These are phyloP conservation scores for Coniella vitis DNA, from an alignment of 2,329 filamentous ascomycete genomes.

Conservation along the genomic window DNA sequence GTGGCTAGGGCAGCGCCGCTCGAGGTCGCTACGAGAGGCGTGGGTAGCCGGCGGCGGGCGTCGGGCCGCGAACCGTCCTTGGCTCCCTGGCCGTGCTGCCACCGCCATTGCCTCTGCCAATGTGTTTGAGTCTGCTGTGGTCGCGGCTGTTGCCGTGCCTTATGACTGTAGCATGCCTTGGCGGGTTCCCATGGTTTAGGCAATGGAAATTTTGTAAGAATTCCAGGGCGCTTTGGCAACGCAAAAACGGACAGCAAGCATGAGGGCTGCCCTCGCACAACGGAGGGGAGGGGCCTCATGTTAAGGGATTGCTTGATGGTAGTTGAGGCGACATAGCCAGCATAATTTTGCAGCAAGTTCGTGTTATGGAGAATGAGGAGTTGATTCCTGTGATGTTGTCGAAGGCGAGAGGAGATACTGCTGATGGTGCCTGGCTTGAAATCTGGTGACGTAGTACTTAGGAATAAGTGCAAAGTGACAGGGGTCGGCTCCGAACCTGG, in stretches of 20 bases:
- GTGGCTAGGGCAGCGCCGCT: slow-evolving; percentile 41
- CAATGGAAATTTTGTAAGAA: background rate
- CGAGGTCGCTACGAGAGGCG: slow-evolving; percentile 30
- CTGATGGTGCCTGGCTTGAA: background rate
- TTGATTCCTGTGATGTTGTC: background rate
- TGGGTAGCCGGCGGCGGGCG: background rate
- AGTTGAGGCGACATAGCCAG: slow-evolving; percentile 7
- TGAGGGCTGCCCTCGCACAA: slow-evolving; percentile 9
- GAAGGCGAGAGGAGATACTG: background rate
- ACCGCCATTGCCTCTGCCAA: slow-evolving; percentile 21
- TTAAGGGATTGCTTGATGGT: background rate
- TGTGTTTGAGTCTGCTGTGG: slow-evolving; percentile 3
- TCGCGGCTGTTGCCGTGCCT: slow-evolving; percentile 2
- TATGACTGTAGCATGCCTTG: background rate
- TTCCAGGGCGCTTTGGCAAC: background rate
- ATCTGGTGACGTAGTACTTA: slow-evolving; percentile 1
- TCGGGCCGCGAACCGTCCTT: slow-evolving; percentile 2
- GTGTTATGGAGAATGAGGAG: background rate
- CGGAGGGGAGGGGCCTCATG: slow-evolving; percentile 12
- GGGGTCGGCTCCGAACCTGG: background rate
- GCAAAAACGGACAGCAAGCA: background rate
- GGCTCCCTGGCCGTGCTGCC: slow-evolving; percentile 19
- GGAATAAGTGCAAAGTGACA: background rate
- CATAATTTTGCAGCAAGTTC: background rate
- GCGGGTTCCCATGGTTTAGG: background rate